phyloP scores from a whole-genome alignment of 1,284 basidiomycete species.

The Ustilago curta region DNA sequence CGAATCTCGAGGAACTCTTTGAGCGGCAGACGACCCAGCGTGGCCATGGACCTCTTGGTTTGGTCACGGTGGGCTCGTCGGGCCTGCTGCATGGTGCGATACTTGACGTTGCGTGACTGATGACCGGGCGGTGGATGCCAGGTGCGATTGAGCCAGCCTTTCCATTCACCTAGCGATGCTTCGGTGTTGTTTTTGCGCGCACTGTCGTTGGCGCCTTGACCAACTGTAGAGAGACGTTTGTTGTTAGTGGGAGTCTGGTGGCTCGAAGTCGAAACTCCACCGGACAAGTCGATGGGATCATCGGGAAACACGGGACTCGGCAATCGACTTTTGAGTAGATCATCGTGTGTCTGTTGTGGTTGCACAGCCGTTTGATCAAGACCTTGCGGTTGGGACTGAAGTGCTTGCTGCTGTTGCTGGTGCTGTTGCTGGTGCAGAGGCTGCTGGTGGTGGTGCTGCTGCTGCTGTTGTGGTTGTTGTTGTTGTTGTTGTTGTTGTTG shows the following conservation, averaged over 20 bases:
- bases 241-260: constrained; percentile 37
- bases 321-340: constrained; percentile 42
- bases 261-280: constrained; percentile 18
- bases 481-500: constrained; percentile 16
- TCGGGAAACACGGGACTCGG: constrained; percentile 51
- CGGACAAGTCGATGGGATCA: constrained; percentile 41
- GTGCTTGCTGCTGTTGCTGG: constrained; percentile 21
- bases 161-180: constrained; percentile 47
- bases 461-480: constrained; percentile 14
- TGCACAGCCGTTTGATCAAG: constrained; percentile 24
- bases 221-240: constrained; percentile 37
- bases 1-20: constrained; percentile 57
- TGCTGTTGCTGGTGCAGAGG: constrained; percentile 14
- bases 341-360: constrained; percentile 24
- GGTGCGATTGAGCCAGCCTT: constrained; percentile 45
- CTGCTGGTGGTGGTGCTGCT: constrained; percentile 11
- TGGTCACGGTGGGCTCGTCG: constrained; percentile 44
- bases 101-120: constrained; percentile 43
- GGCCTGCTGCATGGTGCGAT: constrained; percentile 50
- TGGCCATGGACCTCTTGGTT: constrained; percentile 55
- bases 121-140: constrained; percentile 42
- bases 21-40: constrained; percentile 53
- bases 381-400: constrained; percentile 19
- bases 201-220: constrained; percentile 19
- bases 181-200: constrained; percentile 35